Conservation (phyloP, 495 filamentous ascomycete species). For the Penicillium desertorum region DNA sequence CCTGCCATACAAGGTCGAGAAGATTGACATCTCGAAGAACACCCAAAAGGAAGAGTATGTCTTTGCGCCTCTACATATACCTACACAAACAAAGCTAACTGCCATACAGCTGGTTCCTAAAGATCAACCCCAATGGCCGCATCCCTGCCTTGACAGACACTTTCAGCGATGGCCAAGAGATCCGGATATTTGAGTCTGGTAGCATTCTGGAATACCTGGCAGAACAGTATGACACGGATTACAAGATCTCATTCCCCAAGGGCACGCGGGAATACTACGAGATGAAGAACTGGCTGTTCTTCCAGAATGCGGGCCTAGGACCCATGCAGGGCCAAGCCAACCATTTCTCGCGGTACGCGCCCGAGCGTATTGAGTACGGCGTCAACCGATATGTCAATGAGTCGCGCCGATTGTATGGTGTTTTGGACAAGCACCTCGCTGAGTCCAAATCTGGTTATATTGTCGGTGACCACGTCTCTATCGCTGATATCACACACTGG, state of each 20-base stretch:
- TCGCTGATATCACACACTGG: conserved; percentile 82
- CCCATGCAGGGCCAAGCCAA: conserved; percentile 95
- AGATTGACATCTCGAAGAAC: conserved; percentile 69
- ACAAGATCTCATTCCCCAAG: conserved; percentile 79
- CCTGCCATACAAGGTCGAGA: conserved; percentile 61
- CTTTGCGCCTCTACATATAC: neutral
- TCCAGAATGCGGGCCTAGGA: conserved; percentile 74
- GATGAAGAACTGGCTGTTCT: conserved; percentile 75
- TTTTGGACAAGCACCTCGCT: conserved; percentile 71
- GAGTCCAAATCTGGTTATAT: conserved; percentile 66
- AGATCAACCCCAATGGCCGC: conserved; percentile 92
- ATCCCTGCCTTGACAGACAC: conserved; percentile 90
- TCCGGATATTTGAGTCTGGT: conserved; percentile 80
- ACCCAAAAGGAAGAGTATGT: conserved; percentile 72
- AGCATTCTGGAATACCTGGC: conserved; percentile 85
- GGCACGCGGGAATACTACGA: conserved; percentile 77
- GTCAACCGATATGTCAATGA: conserved; percentile 81
- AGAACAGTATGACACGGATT: conserved; percentile 73
- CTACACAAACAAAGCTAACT: neutral
- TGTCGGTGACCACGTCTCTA: conserved; percentile 75
- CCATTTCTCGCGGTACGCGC: conserved; percentile 85
- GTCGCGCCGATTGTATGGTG: conserved; percentile 74
- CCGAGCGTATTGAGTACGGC: conserved; percentile 83
- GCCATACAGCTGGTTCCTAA: conserved; percentile 67
- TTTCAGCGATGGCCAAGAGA: conserved; percentile 66